These are phyloP conservation scores for Afroboletus lepidellus DNA, from an alignment of 1,284 basidiomycete species.

Conservation along the genomic window DNA sequence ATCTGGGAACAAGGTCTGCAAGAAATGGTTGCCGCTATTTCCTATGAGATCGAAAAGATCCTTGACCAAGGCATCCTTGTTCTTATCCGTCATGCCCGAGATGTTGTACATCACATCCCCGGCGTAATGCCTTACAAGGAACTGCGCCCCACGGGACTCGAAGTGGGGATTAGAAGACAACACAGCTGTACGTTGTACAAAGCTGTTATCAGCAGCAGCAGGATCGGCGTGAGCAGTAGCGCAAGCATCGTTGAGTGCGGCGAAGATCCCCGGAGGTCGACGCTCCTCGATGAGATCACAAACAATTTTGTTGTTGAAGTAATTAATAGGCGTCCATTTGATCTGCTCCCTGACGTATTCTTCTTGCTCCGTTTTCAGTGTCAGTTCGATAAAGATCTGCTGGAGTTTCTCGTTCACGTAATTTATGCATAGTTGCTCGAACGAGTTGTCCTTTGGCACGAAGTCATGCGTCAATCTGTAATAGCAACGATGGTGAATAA, in stretches of 20 bases:
- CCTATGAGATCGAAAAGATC: slow-evolving; percentile 92
- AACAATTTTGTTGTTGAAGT: slow-evolving; percentile 95
- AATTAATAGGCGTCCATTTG: slow-evolving; percentile 99
- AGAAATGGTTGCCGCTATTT: slow-evolving; percentile 76
- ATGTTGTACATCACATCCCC: slow-evolving; percentile 99
- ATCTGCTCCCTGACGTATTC: slow-evolving; percentile 99
- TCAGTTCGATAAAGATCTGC: slow-evolving; percentile 99
- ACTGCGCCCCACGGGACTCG: slow-evolving; percentile 87
- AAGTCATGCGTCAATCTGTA: not conserved
- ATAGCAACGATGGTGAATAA: not conserved
- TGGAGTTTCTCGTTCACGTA: slow-evolving; percentile 99
- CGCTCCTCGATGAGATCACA: slow-evolving; percentile 98
- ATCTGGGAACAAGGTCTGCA: slow-evolving; percentile 91
- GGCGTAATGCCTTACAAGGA: slow-evolving; percentile 92
- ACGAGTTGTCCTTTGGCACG: slow-evolving; percentile 86
- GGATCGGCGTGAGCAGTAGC: slow-evolving; percentile 99
- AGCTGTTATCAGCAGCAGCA: slow-evolving; percentile 94
- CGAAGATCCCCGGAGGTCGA: slow-evolving; percentile 95
- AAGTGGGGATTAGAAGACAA: slow-evolving; percentile 87
- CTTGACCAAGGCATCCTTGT: slow-evolving; percentile 96
- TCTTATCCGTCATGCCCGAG: slow-evolving; percentile 99
- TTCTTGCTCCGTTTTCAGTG: slow-evolving; percentile 98
- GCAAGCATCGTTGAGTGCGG: slow-evolving; percentile 96
- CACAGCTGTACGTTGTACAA: slow-evolving; percentile 86
- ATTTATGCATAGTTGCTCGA: slow-evolving; percentile 99